Conservation (phyloP, 176 grass and related monocot species). For the Cymbopogon citratus region DNA sequence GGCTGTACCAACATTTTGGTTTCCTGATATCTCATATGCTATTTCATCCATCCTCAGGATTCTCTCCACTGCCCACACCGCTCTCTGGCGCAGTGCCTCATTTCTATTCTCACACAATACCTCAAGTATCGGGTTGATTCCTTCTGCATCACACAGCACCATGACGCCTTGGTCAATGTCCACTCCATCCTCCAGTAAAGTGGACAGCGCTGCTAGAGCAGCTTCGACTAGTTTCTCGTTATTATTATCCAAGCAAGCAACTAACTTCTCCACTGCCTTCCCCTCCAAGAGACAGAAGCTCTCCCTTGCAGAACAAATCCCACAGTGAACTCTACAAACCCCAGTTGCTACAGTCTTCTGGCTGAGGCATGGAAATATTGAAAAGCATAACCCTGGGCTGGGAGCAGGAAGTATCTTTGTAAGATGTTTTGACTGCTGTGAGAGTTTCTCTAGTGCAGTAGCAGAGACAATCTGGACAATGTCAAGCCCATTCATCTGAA, state of each 20-base stretch:
- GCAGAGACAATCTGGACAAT: conserved; percentile 73
- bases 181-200: conserved; percentile 85
- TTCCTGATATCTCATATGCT: conserved; percentile 75
- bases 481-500: conserved; percentile 92
- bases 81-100: conserved; percentile 54
- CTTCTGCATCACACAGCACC: conserved; percentile 69
- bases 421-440: conserved; percentile 68
- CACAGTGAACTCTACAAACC: conserved; percentile 66
- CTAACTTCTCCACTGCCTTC: conserved; percentile 86
- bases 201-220: conserved; percentile 71
- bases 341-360: conserved; percentile 52
- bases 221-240: conserved; percentile 87
- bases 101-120: conserved; percentile 63
- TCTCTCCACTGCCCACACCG: conserved; percentile 91
- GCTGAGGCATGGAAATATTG: conserved; percentile 68
- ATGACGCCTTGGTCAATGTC: conserved; percentile 79
- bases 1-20: conserved; percentile 87
- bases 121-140: conserved; percentile 68
- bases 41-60: conserved; percentile 75
- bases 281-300: conserved; percentile 92
- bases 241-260: conserved; percentile 80
- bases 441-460: conserved; percentile 70
- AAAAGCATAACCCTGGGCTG: conserved; percentile 52
- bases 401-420: conserved; percentile 55
- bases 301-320: conserved; percentile 73